Conservation (phyloP, 2,329 filamentous ascomycete genomes). For the Fusarium continuum region DNA sequence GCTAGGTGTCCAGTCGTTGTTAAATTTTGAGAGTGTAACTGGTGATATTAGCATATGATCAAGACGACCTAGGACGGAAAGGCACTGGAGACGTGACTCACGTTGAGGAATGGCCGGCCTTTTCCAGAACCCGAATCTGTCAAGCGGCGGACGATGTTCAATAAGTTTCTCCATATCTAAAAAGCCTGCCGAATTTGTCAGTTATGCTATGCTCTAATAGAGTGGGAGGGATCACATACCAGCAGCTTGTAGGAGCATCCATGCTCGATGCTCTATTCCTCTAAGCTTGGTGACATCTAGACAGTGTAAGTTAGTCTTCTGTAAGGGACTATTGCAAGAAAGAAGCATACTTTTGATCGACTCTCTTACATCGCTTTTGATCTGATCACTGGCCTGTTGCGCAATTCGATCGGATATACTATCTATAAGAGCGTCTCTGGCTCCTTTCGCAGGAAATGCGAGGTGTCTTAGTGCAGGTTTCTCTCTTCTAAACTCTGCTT, state of each 20-base stretch:
- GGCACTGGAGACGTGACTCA: background rate
- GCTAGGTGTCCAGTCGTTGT: conserved; percentile 12
- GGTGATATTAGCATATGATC: background rate
- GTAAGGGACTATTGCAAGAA: background rate
- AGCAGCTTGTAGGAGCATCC: conserved; percentile 32
- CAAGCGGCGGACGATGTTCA: conserved; percentile 31
- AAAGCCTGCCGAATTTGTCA: conserved; percentile 11
- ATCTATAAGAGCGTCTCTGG: conserved; percentile 14
- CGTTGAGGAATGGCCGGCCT: conserved; percentile 36
- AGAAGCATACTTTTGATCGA: conserved; percentile 15
- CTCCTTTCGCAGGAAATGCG: background rate
- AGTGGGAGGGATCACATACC: background rate
- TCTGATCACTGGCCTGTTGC: conserved; percentile 21
- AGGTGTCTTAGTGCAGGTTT: no score
- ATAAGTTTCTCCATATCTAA: conserved; percentile 37
- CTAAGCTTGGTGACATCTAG: conserved; percentile 14
- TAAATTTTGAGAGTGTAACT: conserved; percentile 25
- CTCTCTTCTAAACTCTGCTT: background rate
- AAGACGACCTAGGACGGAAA: accelerated
- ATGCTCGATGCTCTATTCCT: conserved; percentile 27
- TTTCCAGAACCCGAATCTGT: conserved; percentile 32
- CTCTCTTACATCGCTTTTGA: conserved; percentile 24
- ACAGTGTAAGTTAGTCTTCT: background rate
- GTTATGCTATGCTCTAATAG: background rate
- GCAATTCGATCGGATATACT: conserved; percentile 16